These are phyloP conservation scores for Tetraselmis striata DNA, from an alignment of 139 green algal genomes.

Conservation along the genomic window DNA sequence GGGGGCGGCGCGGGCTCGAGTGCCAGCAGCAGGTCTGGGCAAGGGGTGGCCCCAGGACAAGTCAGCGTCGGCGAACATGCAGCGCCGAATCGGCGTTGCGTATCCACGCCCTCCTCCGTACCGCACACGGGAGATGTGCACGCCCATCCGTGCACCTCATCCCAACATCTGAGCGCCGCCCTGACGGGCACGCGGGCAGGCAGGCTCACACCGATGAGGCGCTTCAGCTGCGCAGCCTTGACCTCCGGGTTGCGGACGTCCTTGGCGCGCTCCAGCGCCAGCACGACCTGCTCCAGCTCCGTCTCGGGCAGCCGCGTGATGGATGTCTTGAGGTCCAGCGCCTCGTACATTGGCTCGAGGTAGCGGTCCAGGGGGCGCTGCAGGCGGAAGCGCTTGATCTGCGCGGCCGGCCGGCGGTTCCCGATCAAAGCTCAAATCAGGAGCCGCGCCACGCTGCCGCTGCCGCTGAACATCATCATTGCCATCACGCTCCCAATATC, in stretches of 20 bases:
- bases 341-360: constrained; percentile 10
- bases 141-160: too few relatives aligned
- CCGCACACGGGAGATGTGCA: too few relatives aligned
- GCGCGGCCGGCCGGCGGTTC: too few relatives aligned
- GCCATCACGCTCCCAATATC: too few relatives aligned
- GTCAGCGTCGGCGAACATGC: neutral
- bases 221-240: constrained; percentile 12
- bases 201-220: neutral
- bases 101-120: too few relatives aligned
- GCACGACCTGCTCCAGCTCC: constrained; percentile 35
- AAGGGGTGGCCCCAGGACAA: too few relatives aligned
- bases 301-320: constrained; percentile 17
- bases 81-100: too few relatives aligned
- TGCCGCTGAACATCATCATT: too few relatives aligned
- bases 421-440: too few relatives aligned
- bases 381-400: constrained; percentile 19
- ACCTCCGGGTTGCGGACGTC: constrained; percentile 40
- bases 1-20: neutral
- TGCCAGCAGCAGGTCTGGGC: neutral
- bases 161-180: too few relatives aligned
- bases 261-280: constrained; percentile 48
- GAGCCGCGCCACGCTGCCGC: too few relatives aligned
- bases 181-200: too few relatives aligned
- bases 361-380: constrained; percentile 47
- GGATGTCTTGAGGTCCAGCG: constrained; percentile 22